These are phyloP conservation scores for Calonectria pseudoreteaudii DNA, from an alignment of 2,329 filamentous ascomycete species.

Conservation along the genomic window DNA sequence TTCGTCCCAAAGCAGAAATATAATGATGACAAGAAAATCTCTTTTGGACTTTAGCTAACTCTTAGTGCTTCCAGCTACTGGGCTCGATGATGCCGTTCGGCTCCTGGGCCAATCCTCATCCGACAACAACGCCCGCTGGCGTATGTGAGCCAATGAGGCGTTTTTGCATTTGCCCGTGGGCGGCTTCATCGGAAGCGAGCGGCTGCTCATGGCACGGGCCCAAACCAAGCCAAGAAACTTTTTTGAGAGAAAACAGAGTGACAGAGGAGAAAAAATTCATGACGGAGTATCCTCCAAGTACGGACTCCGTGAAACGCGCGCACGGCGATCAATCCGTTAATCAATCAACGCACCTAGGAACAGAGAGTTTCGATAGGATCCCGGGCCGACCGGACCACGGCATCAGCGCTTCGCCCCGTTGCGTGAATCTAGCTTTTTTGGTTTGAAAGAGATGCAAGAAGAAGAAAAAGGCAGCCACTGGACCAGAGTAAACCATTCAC, in stretches of 20 bases:
- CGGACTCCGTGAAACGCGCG: background rate
- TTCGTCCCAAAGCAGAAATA: slow-evolving; percentile 1
- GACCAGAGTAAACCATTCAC: background rate
- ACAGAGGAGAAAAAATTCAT: background rate
- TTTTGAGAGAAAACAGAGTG: slow-evolving; percentile 4
- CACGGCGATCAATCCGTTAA: slow-evolving; percentile 14
- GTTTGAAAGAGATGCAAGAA: background rate
- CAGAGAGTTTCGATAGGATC: background rate
- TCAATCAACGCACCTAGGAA: slow-evolving; percentile 24
- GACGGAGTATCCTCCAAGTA: background rate
- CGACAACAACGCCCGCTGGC: slow-evolving; percentile 37
- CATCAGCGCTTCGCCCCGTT: slow-evolving; percentile 22
- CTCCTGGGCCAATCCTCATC: slow-evolving; percentile 34
- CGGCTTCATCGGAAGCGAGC: slow-evolving; percentile 36
- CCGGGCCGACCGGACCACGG: slow-evolving; percentile 12
- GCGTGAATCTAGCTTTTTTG: background rate
- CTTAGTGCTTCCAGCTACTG: slow-evolving; percentile 24
- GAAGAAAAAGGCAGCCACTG: background rate
- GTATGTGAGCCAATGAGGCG: slow-evolving; percentile 35
- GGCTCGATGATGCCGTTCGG: slow-evolving; percentile 26
- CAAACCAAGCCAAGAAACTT: background rate
- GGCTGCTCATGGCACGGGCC: slow-evolving; percentile 25
- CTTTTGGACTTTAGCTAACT: slow-evolving; percentile 2
- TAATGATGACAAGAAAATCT: slow-evolving; percentile 21
- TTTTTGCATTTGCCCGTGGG: slow-evolving; percentile 30